Conservation (phyloP, 371 early-diverging fungal genomes). For the Blastocladiella emersonii region DNA sequence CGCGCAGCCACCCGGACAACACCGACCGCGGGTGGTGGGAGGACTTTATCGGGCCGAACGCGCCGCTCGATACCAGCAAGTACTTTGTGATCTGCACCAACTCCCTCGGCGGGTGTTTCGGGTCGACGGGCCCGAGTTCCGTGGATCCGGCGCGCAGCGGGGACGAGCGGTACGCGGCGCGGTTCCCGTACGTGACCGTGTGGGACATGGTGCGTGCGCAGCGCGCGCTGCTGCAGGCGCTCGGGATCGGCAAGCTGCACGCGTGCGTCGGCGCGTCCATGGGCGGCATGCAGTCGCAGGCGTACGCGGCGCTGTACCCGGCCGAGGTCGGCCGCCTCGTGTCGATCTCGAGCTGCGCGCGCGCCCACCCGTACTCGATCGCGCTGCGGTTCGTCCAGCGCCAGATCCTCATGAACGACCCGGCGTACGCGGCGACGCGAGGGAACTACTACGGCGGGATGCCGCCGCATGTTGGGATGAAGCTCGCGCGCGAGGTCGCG, state of each 20-base stretch:
- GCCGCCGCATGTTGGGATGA: conserved; percentile 90
- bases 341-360: conserved; percentile 78
- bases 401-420: conserved; percentile 23
- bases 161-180: conserved; percentile 62
- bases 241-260: conserved; percentile 67
- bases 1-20: conserved; percentile 17
- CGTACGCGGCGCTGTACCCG: conserved; percentile 68
- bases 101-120: conserved; percentile 76
- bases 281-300: conserved; percentile 92
- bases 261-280: conserved; percentile 87
- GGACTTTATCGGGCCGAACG: conserved; percentile 40
- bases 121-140: conserved; percentile 64
- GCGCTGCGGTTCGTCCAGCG: conserved; percentile 81
- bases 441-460: conserved; percentile 34
- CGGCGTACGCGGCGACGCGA: neutral
- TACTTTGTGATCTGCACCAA: conserved; percentile 80
- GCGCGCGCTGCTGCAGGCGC: conserved; percentile 38
- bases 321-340: conserved; percentile 66
- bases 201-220: conserved; percentile 93
- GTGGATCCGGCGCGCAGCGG: conserved; percentile 45
- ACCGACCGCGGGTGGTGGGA: neutral
- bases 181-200: conserved; percentile 82
- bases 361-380: conserved; percentile 91
- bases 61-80: conserved; percentile 66
- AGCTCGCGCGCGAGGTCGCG: conserved; percentile 77